Conservation (phyloP, 176 grass and related monocot genomes). For the Oryza glaberrima region DNA sequence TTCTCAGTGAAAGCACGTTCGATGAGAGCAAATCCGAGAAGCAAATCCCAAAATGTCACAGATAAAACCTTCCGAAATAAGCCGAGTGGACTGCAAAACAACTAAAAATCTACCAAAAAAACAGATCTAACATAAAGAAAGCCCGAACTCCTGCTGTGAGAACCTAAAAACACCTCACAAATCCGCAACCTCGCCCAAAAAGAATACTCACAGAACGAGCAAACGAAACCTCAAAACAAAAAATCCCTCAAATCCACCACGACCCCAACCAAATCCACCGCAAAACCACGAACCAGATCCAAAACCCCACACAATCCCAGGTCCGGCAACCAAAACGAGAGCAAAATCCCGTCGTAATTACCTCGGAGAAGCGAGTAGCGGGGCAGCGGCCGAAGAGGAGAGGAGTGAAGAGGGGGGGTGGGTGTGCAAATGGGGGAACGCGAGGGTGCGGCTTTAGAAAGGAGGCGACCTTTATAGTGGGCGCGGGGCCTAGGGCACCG, state of each 20-base stretch:
- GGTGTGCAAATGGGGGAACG: background rate
- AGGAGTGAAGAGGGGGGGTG: too few species aligned
- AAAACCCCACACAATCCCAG: background rate
- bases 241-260: conserved; percentile 6
- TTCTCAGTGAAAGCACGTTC: too few species aligned
- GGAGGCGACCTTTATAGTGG: conserved; percentile 50
- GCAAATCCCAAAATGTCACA: background rate
- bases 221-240: background rate
- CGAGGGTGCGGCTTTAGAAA: conserved; percentile 24
- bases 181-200: too few species aligned
- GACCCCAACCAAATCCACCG: background rate
- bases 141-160: background rate
- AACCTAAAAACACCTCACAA: background rate
- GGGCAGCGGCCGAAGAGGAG: conserved; percentile 4
- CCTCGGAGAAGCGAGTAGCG: conserved; percentile 20
- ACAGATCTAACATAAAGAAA: background rate
- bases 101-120: background rate
- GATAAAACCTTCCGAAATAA: background rate
- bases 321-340: background rate
- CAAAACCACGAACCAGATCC: background rate
- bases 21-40: background rate
- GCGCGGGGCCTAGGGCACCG: conserved; percentile 29
- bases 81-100: background rate
- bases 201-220: background rate
- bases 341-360: conserved; percentile 4